Evolutionary conservation across 345 rosid species (phyloP).

Genomic region (Brassica carinata): DNA sequence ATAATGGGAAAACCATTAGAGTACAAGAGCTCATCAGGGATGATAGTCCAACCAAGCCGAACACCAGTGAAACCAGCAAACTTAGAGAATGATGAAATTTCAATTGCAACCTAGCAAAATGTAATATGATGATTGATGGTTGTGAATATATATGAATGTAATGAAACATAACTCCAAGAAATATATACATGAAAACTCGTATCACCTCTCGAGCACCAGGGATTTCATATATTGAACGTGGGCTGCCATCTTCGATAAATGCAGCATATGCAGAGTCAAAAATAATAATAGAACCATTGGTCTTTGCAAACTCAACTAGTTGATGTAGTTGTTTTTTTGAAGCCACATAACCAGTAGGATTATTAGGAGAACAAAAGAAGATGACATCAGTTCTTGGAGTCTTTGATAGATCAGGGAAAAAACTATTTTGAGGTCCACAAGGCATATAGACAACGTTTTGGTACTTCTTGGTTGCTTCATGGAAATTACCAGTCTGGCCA

Average conservation of each 20-base stretch:
- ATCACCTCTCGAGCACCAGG: slow-evolving; percentile 90
- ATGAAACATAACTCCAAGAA: neutral
- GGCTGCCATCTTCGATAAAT: slow-evolving; percentile 66
- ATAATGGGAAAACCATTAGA: slow-evolving; percentile 70
- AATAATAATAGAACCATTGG: slow-evolving; percentile 75
- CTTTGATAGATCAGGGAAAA: slow-evolving; percentile 64
- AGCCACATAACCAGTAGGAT: slow-evolving; percentile 85
- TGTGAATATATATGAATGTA: neutral
- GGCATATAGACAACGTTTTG: slow-evolving; percentile 68
- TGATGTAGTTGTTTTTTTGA: slow-evolving; percentile 57
- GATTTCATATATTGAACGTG: slow-evolving; percentile 80
- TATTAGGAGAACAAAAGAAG: slow-evolving; percentile 94
- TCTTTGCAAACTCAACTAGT: slow-evolving; percentile 70
- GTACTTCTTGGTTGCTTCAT: slow-evolving; percentile 58
- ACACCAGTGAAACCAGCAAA: slow-evolving; percentile 92
- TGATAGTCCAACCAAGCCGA: slow-evolving; percentile 88
- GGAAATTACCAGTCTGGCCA: slow-evolving; percentile 67
- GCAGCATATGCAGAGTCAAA: slow-evolving; percentile 78
- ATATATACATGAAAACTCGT: neutral
- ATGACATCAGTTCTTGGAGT: slow-evolving; percentile 70
- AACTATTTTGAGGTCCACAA: slow-evolving; percentile 56
- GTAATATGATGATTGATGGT: neutral
- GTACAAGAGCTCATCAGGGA: slow-evolving; percentile 70
- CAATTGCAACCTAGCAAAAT: slow-evolving; percentile 69
- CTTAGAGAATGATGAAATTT: slow-evolving; percentile 83